Conservation (phyloP, 1,284 basidiomycete species). For the Ganoderma boninense region DNA sequence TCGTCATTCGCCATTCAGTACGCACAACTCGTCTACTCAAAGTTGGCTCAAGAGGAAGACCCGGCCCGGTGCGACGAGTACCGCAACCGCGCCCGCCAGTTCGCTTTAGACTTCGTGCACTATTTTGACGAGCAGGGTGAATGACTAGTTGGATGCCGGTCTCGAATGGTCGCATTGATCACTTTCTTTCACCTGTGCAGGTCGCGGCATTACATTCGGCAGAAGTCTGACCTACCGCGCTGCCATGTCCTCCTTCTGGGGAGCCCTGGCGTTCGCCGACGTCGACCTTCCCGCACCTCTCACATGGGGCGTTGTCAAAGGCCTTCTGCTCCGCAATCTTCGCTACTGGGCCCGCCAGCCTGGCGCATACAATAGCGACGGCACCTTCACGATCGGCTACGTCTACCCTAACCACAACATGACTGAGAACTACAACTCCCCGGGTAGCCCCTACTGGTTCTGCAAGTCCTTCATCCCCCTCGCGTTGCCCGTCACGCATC, state of each 20-base stretch:
- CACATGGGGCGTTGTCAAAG: conserved; percentile 80
- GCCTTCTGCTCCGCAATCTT: conserved; percentile 75
- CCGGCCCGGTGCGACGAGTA: conserved; percentile 72
- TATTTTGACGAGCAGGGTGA: conserved; percentile 79
- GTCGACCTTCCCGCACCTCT: conserved; percentile 73
- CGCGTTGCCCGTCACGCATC: conserved; percentile 68
- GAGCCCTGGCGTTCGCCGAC: conserved; percentile 76
- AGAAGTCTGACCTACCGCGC: conserved; percentile 81
- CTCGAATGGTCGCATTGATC: neutral
- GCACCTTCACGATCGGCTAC: conserved; percentile 80
- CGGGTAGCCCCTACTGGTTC: conserved; percentile 85
- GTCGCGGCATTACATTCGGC: conserved; percentile 80
- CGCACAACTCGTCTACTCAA: conserved; percentile 77
- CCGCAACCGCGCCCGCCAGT: conserved; percentile 66
- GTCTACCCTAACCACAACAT: conserved; percentile 79
- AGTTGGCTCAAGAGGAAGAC: conserved; percentile 69
- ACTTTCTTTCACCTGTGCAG: conserved; percentile 44
- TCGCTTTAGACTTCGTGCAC: conserved; percentile 75
- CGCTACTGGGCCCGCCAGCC: conserved; percentile 74
- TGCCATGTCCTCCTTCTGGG: conserved; percentile 83
- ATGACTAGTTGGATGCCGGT: neutral
- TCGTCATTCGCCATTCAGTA: conserved; percentile 84
- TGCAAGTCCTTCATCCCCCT: conserved; percentile 81
- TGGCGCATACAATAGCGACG: conserved; percentile 67
- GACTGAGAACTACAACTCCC: conserved; percentile 84